phyloP scores from a whole-genome alignment of 2,329 filamentous ascomycete genomes.

The Coniochaeta hoffmannii region DNA sequence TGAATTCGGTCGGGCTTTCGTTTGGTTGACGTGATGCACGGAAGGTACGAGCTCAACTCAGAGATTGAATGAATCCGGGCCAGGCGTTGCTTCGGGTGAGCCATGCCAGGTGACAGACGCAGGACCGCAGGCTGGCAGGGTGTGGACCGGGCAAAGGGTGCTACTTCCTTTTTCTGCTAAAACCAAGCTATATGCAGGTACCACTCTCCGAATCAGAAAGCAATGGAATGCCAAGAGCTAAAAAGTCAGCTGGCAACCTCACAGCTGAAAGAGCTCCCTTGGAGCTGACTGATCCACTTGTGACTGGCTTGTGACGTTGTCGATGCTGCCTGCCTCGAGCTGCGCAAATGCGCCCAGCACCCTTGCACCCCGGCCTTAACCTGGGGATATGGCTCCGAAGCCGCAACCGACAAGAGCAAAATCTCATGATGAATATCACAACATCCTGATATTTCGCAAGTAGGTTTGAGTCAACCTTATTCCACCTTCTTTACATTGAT shows the following conservation, averaged over 20 bases:
- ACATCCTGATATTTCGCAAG: too few species aligned
- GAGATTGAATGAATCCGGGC: slow-evolving; percentile 7
- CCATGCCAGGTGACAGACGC: background rate
- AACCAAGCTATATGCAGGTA: background rate
- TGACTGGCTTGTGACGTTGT: slow-evolving; percentile 17
- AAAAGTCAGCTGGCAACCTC: background rate
- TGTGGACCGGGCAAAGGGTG: too few species aligned
- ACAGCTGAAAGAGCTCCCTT: background rate
- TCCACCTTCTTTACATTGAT: too few species aligned
- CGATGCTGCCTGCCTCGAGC: slow-evolving; percentile 17
- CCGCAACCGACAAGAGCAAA: background rate
- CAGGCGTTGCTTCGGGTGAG: background rate
- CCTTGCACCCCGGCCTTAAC: too few species aligned
- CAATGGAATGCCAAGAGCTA: background rate
- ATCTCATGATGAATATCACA: too few species aligned
- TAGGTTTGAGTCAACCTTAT: too few species aligned
- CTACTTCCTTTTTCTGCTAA: background rate
- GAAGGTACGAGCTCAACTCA: slow-evolving; percentile 11
- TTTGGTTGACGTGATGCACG: slow-evolving; percentile 12
- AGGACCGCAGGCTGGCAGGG: background rate
- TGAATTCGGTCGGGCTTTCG: background rate
- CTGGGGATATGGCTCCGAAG: too few species aligned
- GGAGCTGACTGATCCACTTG: slow-evolving; percentile 1
- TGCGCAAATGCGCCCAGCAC: slow-evolving; percentile 1
- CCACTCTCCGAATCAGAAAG: background rate